Conservation (phyloP, 1,284 basidiomycete species). For the Mrakiaceae sp. region DNA sequence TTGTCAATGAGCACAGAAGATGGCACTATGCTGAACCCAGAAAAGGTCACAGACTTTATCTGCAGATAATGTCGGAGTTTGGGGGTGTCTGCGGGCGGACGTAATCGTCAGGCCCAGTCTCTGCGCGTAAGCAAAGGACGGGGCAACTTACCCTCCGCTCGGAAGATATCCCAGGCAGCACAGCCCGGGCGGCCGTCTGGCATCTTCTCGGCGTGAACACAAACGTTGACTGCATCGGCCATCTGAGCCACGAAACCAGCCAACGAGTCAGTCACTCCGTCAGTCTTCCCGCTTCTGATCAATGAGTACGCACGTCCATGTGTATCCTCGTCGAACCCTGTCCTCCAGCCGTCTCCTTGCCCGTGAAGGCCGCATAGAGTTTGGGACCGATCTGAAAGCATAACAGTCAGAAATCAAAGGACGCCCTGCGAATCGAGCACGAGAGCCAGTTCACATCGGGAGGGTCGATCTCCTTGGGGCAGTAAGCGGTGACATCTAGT, state of each 20-base stretch:
- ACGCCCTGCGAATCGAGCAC: background rate
- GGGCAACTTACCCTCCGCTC: slow-evolving; percentile 66
- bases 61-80: slow-evolving; percentile 17
- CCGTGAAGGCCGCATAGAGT: slow-evolving; percentile 41
- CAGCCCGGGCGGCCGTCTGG: slow-evolving; percentile 58
- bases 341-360: slow-evolving; percentile 45
- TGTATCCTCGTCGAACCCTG: slow-evolving; percentile 78
- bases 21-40: background rate
- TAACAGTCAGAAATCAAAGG: background rate
- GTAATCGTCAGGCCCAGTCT: no score
- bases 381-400: slow-evolving; percentile 65
- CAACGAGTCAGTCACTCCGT: background rate
- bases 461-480: slow-evolving; percentile 18
- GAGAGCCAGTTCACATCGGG: background rate
- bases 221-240: slow-evolving; percentile 28
- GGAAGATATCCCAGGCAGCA: slow-evolving; percentile 87
- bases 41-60: slow-evolving; percentile 33
- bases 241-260: slow-evolving; percentile 90
- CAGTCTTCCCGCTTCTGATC: background rate
- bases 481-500: slow-evolving; percentile 53
- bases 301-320: slow-evolving; percentile 62
- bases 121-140: no score
- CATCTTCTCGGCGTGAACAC: slow-evolving; percentile 48
- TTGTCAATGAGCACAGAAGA: background rate
- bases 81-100: no score